Base-by-base conservation (phyloP, 2,329 filamentous ascomycete genomes). In the Penicillium sumatraense region DNA sequence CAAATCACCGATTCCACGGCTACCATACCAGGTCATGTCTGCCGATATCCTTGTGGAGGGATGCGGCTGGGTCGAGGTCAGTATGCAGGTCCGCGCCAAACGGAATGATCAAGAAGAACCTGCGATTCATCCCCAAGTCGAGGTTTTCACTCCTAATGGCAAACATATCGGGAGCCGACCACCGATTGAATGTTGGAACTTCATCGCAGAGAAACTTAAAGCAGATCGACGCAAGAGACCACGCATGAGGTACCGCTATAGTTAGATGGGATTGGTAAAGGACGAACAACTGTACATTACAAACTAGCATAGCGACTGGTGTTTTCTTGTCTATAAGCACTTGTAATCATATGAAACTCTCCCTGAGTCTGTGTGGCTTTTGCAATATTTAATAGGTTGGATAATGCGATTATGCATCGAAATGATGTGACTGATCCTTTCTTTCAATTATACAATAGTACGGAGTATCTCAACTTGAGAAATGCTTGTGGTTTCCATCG, bases 21-120 rank as follows among this genome's bases (percentile, higher is more conserved):
- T 98, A 4, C 91, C 92, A 0, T 99, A 93, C 73, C 83, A 85
- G 13, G 86, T 98, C 2, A 81, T 95, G 57, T 86, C 89, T 8
- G 83, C 88, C 0, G 96, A 99, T 69, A 86, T 99, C 21, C 78
- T 99, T 13, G 86, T 99, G 47, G 93, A 98, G 72, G 92, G 95
- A 2, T 88, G 92, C 23, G 95, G 95, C 7, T 99, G 96, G 90
- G 83, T 99, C 2, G 95, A 99, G 74, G 74, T 99, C 36, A 87
- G 87, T 0, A 88, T 88, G 3, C 93, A 99, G 75, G 85, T 96
- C 9, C 85, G 93, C 48, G 84, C 81, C 14, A 83, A 75, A 67
- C 78, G 66, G 18, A 40, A 59, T 21, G 29, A 63, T n/a, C n/a
- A n/a, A 29, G 54, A 66, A 50, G 36, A 51, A 62, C 71, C 72